Evolutionary conservation across 2,329 filamentous ascomycete species (phyloP), one percentile per base, ranked within the genome.

Genomic region (Westerdykella aurantiaca): DNA sequence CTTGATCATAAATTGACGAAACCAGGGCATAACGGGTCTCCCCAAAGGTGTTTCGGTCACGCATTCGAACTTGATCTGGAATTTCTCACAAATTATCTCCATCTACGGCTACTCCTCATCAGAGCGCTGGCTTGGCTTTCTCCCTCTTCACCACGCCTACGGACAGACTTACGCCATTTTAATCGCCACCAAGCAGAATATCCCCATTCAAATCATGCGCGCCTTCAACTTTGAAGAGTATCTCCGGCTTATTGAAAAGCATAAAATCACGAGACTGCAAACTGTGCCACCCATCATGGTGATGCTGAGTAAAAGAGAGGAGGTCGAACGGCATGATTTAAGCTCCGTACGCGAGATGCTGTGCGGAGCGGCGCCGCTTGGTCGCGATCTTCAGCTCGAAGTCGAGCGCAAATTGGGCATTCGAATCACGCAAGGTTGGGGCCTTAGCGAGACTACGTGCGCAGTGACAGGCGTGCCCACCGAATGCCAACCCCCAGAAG

Each of bases 1-100:
- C n/a, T n/a, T n/a, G n/a, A n/a, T n/a, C n/a, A n/a, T n/a, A n/a
- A n/a, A n/a, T n/a, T n/a, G n/a, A n/a, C n/a, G n/a, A n/a, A n/a
- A n/a, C n/a, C n/a, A n/a, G n/a, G 63, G 69, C 9, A 72, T 69
- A 1, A 73, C 70, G 0, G 70, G 70, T 1, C 55, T 72, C 0
- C 69, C 69, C 2, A 72, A 73, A 46, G 70, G 70, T 9, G 70
- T 72, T 2, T 69, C 68, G 63, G 66, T 72, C 7, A 69, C 58
- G 4, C 70, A 72, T 43, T 61, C 66, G 33, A 73, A 72, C 42
- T 58, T 71, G 2, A 65, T 72, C 25, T 64, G 69, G 23, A 69
- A 69, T 37, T 55, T 60, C 18, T 55, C 57, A 18, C 68, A 69
- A 47, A 66, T 58, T 14, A 47, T 69, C 33, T 68, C 57, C 56